These are phyloP conservation scores for Phalaenopsis equestris DNA, from an alignment of 106 monocot species.

Conservation along the genomic window DNA sequence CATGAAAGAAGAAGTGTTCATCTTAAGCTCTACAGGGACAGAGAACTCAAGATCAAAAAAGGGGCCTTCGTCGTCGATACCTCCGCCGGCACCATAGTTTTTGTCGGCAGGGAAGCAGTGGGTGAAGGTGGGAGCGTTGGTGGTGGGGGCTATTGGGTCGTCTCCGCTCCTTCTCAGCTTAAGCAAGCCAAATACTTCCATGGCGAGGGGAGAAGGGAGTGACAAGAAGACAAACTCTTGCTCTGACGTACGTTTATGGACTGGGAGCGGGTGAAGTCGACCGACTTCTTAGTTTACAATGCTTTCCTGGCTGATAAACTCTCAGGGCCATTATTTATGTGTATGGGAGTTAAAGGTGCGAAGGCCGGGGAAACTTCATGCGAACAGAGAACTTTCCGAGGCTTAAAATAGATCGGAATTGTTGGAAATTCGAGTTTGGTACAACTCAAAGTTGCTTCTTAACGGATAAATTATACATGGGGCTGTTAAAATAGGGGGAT, in stretches of 20 bases:
- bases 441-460: no score
- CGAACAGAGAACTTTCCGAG: background rate
- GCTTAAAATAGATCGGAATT: background rate
- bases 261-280: background rate
- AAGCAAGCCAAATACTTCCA: background rate
- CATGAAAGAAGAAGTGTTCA: background rate
- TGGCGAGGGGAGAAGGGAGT: background rate
- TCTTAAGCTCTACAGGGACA: background rate
- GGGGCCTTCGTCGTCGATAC: background rate
- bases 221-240: background rate
- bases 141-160: no score
- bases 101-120: background rate
- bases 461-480: no score
- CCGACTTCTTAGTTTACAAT: background rate
- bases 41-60: conserved; percentile 7
- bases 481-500: no score
- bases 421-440: background rate
- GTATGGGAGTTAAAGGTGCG: background rate
- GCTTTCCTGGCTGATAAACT: no score
- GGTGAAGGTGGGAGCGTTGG: no score
- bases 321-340: background rate
- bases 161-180: background rate
- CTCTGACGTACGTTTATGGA: background rate
- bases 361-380: background rate
- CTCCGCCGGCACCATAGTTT: background rate